Conservation (phyloP, 2,329 filamentous ascomycete genomes). For the Penicillium sp. region DNA sequence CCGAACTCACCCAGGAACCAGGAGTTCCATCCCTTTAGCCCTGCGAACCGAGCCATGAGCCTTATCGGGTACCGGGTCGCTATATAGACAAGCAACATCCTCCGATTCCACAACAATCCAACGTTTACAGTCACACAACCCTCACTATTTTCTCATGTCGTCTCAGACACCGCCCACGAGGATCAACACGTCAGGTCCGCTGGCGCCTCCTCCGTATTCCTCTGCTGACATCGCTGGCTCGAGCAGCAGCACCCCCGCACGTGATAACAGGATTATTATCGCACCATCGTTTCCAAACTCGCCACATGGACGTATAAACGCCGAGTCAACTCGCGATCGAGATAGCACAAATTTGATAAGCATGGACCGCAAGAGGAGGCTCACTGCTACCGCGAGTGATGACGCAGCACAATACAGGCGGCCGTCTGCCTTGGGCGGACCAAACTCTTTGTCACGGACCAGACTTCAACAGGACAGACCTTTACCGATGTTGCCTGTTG, state of each 20-base stretch:
- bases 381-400: slow-evolving; percentile 35
- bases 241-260: slow-evolving; percentile 1
- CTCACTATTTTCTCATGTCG: neutral
- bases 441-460: slow-evolving; percentile 17
- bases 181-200: neutral
- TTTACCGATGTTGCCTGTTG: slow-evolving; percentile 13
- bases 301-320: neutral
- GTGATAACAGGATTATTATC: slow-evolving; percentile 1
- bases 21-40: neutral
- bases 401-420: slow-evolving; percentile 21
- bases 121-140: neutral
- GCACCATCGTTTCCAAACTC: neutral
- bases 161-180: neutral
- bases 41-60: neutral
- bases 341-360: slow-evolving; percentile 1
- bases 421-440: slow-evolving; percentile 9
- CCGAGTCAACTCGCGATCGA: neutral
- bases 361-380: slow-evolving; percentile 40
- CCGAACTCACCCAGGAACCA: too few relatives aligned
- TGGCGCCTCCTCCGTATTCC: neutral
- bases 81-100: slow-evolving; percentile 4
- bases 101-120: neutral
- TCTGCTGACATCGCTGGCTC: slow-evolving; percentile 6
- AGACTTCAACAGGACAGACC: slow-evolving; percentile 21
- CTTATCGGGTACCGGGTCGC: slow-evolving; percentile 1